Base-by-base conservation (phyloP, 495 filamentous ascomycete species). In the Podospora australis region DNA sequence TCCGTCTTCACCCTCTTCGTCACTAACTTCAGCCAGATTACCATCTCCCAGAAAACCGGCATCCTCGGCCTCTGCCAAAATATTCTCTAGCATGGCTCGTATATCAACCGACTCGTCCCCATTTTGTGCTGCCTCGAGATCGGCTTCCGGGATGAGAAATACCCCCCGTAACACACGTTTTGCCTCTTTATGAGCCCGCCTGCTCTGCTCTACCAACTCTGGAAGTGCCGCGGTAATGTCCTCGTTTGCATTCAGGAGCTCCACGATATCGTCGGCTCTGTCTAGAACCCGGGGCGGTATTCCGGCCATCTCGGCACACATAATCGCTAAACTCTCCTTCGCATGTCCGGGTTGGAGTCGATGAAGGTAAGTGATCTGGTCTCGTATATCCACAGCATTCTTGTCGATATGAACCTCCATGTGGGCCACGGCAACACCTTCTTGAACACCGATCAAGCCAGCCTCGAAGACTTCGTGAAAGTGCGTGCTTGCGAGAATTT, bases 391-490 rank as follows among this genome's bases (percentile, higher is more conserved):
- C 29, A 78, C 70, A 6, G 82, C 77, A 8, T 80, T 66, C 13
- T 73, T 66, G 54, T 89, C 79, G 9, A 91, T 64, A 32, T 72
- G 77, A n/a, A 97, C 79, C 54, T 95, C 83, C 94, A 97, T 96
- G 53, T 95, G 84, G 0, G 78, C 87, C 58, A 91, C 86, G 2
- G 72, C 70, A 28, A 96, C 63, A 19, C 71, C 65, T 0, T 82
- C 74, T n/a, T 75, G 68, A 16, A 69, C 53, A 6, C 62, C 60
- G 13, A 97, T 67, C 54, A 88, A 83, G 0, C 78, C 75, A 52
- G 79, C 75, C 46, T 92, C 86, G 44, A 96, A 90, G 14, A 96
- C 86, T 57, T 98, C 91, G 63, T 96, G 90, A 53, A 94, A 96
- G 59, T 98, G 94, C 0, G 94, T 97, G 4, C 89, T 87, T 23